phyloP scores from a whole-genome alignment of 139 green algal species.

The Microglena sp. region DNA sequence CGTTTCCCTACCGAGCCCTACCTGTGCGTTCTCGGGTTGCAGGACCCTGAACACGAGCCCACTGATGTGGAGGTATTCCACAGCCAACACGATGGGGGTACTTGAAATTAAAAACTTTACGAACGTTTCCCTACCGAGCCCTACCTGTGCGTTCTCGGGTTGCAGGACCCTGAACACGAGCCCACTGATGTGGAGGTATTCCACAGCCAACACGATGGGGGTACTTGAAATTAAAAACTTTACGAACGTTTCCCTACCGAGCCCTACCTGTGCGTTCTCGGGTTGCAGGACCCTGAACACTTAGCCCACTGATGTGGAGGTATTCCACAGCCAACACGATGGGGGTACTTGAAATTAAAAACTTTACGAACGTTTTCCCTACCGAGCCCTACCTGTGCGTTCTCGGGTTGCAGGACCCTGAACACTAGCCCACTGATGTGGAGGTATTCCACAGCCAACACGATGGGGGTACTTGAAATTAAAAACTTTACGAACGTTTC shows the following conservation, averaged over 20 bases:
- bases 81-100: conserved; percentile 24
- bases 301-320: too few relatives aligned
- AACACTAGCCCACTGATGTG: conserved; percentile 60
- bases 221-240: too few relatives aligned
- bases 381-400: conserved; percentile 60
- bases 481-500: conserved; percentile 40
- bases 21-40: conserved; percentile 94
- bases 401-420: conserved; percentile 92
- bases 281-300: too few relatives aligned
- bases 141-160: conserved; percentile 83
- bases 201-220: conserved; percentile 29
- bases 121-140: conserved; percentile 32
- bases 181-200: conserved; percentile 45
- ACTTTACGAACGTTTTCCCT: too few relatives aligned
- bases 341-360: too few relatives aligned
- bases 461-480: conserved; percentile 29
- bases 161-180: conserved; percentile 87
- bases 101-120: too few relatives aligned
- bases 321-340: too few relatives aligned
- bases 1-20: too few relatives aligned
- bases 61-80: conserved; percentile 46
- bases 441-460: conserved; percentile 43
- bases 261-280: too few relatives aligned
- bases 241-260: too few relatives aligned
- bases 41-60: conserved; percentile 80